Base-by-base conservation (phyloP, 140 eudicot genomes). In the Bidens hawaiensis region DNA sequence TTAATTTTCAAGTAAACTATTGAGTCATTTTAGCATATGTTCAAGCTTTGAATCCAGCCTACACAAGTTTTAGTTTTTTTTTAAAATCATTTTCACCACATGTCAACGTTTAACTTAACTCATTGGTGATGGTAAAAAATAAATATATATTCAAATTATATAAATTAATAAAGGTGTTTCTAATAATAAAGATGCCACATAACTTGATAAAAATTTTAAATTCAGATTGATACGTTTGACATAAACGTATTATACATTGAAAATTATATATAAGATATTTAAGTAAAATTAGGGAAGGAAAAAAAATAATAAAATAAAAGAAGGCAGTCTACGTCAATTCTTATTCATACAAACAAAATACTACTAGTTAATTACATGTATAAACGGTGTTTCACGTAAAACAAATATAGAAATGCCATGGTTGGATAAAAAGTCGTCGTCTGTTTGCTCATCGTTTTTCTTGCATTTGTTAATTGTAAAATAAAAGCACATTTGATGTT, bases 401-500 rank as follows among this genome's bases (percentile, higher is more conserved):
- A 31, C 24, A 48, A 34, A 50, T 40, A 16, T 28, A 27, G 30
- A 56, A 45, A 71, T 62, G 51, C 15, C 67, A 57, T 57, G 13
- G 61, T 59, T 54, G 11, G 73, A 59, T 33, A 7, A 59, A 24
- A 25, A 21, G 73, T 65, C 62, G 17, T 56, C 58, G 43, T 73
- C 78, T 48, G 48, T 3, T 55, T 55, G 16, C 61, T 65, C 46
- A 42, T 11, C 62, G 11, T 46, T 13, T 41, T 65, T 65, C 4
- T 8, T 45, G 47, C 11, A 47, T 33, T 31, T 56, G 31, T 2
- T 54, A 26, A 26, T 40, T 14, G 22, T 33, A 52, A 31, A 9
- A 16, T 42, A 23, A 12, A 13, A 16, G 17, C 0, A 17, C 38
- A 70, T 33, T 47, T 23, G 42, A 58, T 16, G 36, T 21, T 53